Conservation (phyloP, 78 protist species). For the Dictyostelium citrinum region DNA sequence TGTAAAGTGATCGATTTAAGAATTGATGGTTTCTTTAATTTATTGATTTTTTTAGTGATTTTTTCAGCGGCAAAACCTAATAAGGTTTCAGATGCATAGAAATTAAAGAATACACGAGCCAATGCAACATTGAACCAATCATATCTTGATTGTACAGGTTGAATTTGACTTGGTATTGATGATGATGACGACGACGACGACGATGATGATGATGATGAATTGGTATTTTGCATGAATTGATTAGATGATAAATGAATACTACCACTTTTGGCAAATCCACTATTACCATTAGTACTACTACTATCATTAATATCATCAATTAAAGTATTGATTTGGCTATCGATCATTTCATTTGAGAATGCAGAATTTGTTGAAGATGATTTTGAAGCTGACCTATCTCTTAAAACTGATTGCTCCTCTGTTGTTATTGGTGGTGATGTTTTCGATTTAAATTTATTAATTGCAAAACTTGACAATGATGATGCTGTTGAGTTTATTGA, state of each 20-base stretch:
- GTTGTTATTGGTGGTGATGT: background rate
- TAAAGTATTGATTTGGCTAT: background rate
- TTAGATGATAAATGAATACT: background rate
- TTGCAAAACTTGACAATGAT: slow-evolving; percentile 4
- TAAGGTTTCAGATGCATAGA: slow-evolving; percentile 43
- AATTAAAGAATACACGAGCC: slow-evolving; percentile 60
- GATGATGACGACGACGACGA: no score
- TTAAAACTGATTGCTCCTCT: background rate
- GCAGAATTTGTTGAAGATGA: background rate
- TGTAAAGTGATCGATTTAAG: slow-evolving; percentile 62
- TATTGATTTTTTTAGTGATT: slow-evolving; percentile 56
- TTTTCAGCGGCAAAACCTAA: slow-evolving; percentile 46
- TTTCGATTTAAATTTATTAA: background rate
- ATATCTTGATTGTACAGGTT: background rate
- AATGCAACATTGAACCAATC: slow-evolving; percentile 61
- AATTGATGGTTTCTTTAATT: slow-evolving; percentile 68
- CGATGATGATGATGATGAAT: no score
- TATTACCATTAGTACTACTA: background rate
- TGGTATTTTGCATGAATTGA: background rate
- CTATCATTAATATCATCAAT: slow-evolving; percentile 17
- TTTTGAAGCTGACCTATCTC: background rate
- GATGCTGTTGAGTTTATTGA: background rate
- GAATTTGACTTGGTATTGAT: background rate
- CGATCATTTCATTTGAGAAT: slow-evolving; percentile 8
- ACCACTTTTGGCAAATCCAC: background rate